Evolutionary conservation across 306 rosid species (phyloP), one percentile per base, ranked within the genome.

Genomic region (Notholithocarpus densiflorus): DNA sequence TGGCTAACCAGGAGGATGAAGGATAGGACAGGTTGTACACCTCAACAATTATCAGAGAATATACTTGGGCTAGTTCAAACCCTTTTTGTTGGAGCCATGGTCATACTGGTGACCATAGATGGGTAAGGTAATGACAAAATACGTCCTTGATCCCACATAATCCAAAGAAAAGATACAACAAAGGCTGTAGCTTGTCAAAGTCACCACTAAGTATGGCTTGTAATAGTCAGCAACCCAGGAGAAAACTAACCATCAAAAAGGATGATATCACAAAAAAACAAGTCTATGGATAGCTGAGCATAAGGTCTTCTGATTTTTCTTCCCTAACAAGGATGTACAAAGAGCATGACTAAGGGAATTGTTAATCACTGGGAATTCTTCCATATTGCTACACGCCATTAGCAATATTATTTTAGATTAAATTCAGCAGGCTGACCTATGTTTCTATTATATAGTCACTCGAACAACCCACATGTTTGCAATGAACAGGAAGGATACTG

Each of bases 361-460:
- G 23, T 31, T 31, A 10, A 56, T 34, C 23, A n/a, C 59, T 2
- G 5, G 7, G 29, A 43, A 61, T 45, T 10, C 5, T 14, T 21
- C 20, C 73, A 32, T 51, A 71, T 57, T 57, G 26, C 76, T 48
- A 54, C 19, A 56, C 6, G 2, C 0, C 13, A 24, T 31, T 20
- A n/a, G 20, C 54, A 18, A 2, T 37, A 17, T 24, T 3, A 24
- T 20, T 5, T 70, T 20, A 12, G 45, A 21, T 20, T 43, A 40
- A 20, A 29, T 21, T 73, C 26, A 7, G 48, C 37, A 82, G 80
- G 31, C 48, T 65, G 31, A 73, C 51, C 78, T n/a, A 26, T 17
- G 52, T 55, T 64, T 53, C 18, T 23, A 1, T 20, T 19, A 60
- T 52, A 40, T 13, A 26, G 56, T 24, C 57, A 52, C 24, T 72